Evolutionary conservation across 805 yeast genomes (phyloP).

Genomic region (Yarrowia hollandica): DNA sequence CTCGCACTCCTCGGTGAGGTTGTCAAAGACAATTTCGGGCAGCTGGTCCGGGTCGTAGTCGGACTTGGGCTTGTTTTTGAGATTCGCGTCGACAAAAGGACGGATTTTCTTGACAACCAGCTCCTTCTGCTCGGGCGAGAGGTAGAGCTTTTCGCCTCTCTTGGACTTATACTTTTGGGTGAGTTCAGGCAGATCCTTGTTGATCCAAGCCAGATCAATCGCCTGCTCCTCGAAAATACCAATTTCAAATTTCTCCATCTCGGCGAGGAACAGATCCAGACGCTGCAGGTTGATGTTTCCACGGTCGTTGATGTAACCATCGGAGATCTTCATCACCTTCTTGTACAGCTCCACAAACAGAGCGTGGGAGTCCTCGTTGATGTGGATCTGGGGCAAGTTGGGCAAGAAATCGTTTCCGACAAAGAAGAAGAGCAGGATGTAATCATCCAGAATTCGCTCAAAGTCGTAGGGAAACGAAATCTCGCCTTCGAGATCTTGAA

Average conservation of each 20-base stretch:
- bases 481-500: conserved; percentile 63
- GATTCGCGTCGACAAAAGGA: conserved; percentile 47
- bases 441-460: conserved; percentile 89
- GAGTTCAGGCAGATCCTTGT: conserved; percentile 64
- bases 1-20: conserved; percentile 36
- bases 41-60: conserved; percentile 29
- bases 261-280: conserved; percentile 71
- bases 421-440: conserved; percentile 86
- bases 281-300: conserved; percentile 79
- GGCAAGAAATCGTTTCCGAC: conserved; percentile 98
- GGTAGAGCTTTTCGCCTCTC: conserved; percentile 63
- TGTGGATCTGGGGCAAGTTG: conserved; percentile 86
- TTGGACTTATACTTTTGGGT: conserved; percentile 46
- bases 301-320: conserved; percentile 79
- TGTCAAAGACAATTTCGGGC: conserved; percentile 30
- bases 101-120: conserved; percentile 49
- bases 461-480: conserved; percentile 70
- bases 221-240: conserved; percentile 80
- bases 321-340: conserved; percentile 66
- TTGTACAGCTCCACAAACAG: conserved; percentile 84
- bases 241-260: conserved; percentile 74
- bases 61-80: conserved; percentile 35
- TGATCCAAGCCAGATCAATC: conserved; percentile 89
- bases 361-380: conserved; percentile 97
- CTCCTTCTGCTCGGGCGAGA: conserved; percentile 60